Evolutionary conservation across 106 monocot species (phyloP), one percentile per base, ranked within the genome.

Genomic region (Dendrobium nobile): DNA sequence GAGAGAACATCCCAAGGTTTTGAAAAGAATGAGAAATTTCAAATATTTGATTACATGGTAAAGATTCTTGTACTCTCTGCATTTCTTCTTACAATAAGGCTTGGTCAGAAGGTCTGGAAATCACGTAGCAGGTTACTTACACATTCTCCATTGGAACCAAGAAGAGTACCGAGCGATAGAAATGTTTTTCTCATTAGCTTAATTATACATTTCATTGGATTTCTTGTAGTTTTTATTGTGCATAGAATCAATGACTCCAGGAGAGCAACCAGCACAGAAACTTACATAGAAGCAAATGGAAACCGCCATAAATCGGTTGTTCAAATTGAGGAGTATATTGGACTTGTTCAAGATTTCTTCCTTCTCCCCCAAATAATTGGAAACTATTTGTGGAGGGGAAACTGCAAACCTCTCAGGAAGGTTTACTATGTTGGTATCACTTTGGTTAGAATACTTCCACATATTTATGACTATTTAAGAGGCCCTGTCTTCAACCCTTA

Each of bases 311-410:
- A 79, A 47, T 67, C 86, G 90, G 85, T 64, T 64, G 82, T 87
- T 37, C 76, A 83, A 41, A 56, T 93, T 37, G 90, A 90, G 67
- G 88, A 88, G 80, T 93, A 93, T 84, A 73, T 84, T 19, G 91
- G 87, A 44, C 67, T 93, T n/a, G 54, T 87, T 42, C 90, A 93
- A 78, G 93, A 93, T 75, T 87, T 93, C 45, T 91, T 91, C 77
- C 80, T 93, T 9, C 90, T 93, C 56, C 91, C 93, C 73, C 93
- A 93, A 43, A 82, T 90, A 41, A 89, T 90, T 17, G 91, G 93
- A 33, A 93, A 93, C 77, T 67, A 85, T 26, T 37, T 89, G 58
- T 93, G 90, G 93, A 77, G 84, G 54, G 77, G 86, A 33, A 77
- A 89, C 40, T 84, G 88, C 79, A 85, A 79, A 74, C 90, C 93